Evolutionary conservation across 139 green algal genomes (phyloP), one percentile per base, ranked within the genome.

Genomic region (Chlamydomonas schloesseri): DNA sequence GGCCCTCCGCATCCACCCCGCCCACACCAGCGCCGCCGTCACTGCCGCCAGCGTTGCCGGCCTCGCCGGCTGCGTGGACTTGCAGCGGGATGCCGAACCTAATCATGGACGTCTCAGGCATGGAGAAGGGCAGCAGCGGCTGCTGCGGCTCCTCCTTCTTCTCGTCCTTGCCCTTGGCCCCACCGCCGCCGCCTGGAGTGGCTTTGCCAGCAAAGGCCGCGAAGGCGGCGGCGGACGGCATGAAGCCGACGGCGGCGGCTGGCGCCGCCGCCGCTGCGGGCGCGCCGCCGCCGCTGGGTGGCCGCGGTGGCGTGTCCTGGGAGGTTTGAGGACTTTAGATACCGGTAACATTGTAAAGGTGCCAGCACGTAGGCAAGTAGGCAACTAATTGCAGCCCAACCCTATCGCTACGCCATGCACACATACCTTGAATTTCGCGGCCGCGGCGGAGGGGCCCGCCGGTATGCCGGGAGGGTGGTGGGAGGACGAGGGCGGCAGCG

Each of bases 101-200:
- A 23, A 85, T 85, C 18, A 85, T 18, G 15, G 79, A 68, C 3
- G 67, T 76, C 67, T 85, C 79, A 4, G 79, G 79, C n/a, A 85
- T n/a, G 21, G 42, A 18, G 47, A 85, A 75, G n/a, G 37, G 79
- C n/a, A 68, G n/a, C 47, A 71, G 55, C 17, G 15, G 68, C 29
- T 62, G 29, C 74, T 71, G 57, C 57, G 55, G 57, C 34, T 31
- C 53, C 31, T 58, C 28, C 24, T 58, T 36, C 37, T 33, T 42
- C 0, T 21, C 13, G n/a, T 60, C 34, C 34, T 73, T 26, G 18
- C 14, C n/a, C 14, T 42, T 24, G n/a, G 65, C 31, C 6, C n/a
- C n/a, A 1, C 18, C 13, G n/a, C 31, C 17, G 68, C 33, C n/a
- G 68, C 65, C 65, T 20, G n/a, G 18, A 4, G 64, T n/a, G 29